phyloP scores from a whole-genome alignment of 139 green algal genomes.

The Deuterostichococcus epilithicus region DNA sequence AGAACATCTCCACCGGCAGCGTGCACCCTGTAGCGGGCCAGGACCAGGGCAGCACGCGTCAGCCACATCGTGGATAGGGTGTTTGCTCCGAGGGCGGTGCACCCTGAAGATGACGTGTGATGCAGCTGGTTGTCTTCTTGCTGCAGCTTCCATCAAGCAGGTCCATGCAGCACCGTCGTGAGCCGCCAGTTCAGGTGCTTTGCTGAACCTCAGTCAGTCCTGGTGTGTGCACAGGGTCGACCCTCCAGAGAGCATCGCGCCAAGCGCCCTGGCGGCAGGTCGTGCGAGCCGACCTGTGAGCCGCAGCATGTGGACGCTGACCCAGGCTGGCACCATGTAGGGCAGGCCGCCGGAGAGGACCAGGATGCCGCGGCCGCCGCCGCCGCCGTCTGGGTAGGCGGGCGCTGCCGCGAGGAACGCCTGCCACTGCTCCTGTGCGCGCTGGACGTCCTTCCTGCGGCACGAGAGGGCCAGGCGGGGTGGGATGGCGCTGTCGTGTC shows the following conservation, averaged over 20 bases:
- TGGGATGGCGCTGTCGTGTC: background rate
- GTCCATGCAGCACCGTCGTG: too few species aligned
- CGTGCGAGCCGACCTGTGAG: conserved; percentile 12
- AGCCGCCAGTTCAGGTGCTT: too few species aligned
- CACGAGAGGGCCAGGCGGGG: background rate
- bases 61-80: too few species aligned
- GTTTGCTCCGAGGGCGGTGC: too few species aligned
- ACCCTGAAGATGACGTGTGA: too few species aligned
- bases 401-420: conserved; percentile 23
- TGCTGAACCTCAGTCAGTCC: too few species aligned
- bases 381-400: conserved; percentile 15
- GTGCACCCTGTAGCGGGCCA: conserved; percentile 25
- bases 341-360: conserved; percentile 37
- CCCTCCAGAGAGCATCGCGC: too few species aligned
- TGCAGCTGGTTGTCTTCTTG: too few species aligned
- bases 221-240: too few species aligned
- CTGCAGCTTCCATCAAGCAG: too few species aligned
- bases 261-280: background rate
- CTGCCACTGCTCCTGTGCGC: conserved; percentile 8
- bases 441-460: conserved; percentile 7
- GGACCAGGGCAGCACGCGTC: too few species aligned
- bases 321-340: conserved; percentile 49
- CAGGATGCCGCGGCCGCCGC: conserved; percentile 31
- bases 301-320: conserved; percentile 41
- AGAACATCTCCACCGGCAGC: conserved; percentile 52